phyloP scores from a whole-genome alignment of 208 protist genomes.

The Leptomonas pyrrhocoris region DNA sequence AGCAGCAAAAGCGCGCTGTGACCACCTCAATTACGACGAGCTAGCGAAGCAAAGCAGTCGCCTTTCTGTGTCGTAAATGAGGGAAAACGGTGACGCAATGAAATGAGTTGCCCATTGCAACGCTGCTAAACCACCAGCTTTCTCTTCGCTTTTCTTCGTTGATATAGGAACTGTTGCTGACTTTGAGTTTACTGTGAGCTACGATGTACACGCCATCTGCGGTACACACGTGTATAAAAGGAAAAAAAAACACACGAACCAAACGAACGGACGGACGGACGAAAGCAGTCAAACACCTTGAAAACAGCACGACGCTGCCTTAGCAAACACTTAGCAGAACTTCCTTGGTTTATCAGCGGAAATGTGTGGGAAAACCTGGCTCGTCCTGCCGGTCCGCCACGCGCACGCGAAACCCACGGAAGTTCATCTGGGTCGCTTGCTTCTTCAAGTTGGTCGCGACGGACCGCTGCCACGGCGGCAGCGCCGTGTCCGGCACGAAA shows the following conservation, averaged over 20 bases:
- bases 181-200: too few species aligned
- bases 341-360: conserved; percentile 40
- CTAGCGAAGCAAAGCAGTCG: too few species aligned
- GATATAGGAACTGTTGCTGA: too few species aligned
- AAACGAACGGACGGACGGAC: not conserved
- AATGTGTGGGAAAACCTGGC: conserved; percentile 85
- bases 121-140: too few species aligned
- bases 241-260: not conserved
- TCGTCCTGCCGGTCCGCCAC: conserved; percentile 79
- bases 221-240: not conserved
- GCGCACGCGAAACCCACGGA: conserved; percentile 76
- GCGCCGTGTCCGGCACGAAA: conserved; percentile 72
- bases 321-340: too few species aligned
- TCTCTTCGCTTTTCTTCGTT: too few species aligned
- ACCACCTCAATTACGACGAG: too few species aligned
- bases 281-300: not conserved
- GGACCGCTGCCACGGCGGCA: conserved; percentile 79
- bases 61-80: too few species aligned
- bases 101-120: too few species aligned
- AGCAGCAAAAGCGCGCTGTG: too few species aligned
- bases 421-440: conserved; percentile 50
- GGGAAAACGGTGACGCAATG: too few species aligned
- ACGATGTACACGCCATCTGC: conserved; percentile 7
- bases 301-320: too few species aligned
- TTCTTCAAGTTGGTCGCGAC: conserved; percentile 47